phyloP scores from a whole-genome alignment of 768 basidiomycete species.

The Nevesoporus exiguus region DNA sequence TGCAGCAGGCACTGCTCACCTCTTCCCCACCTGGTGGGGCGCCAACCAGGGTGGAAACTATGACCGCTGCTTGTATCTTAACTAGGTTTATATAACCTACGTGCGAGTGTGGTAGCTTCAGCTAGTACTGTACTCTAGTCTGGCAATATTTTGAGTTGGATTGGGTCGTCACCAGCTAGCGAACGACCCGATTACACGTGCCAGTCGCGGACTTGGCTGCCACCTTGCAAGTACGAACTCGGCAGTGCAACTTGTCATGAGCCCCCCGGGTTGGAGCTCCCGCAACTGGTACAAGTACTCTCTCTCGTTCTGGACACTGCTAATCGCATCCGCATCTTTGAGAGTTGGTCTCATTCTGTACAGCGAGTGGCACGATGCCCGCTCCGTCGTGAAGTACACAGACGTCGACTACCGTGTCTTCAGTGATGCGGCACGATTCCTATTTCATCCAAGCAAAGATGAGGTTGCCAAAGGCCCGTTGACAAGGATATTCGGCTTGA shows the following conservation, averaged over 20 bases:
- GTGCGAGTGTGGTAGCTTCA: not conserved
- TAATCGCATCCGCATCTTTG: conserved; percentile 53
- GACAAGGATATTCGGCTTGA: conserved; percentile 34
- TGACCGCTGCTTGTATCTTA: not conserved
- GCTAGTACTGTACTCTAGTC: not conserved
- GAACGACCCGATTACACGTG: no score
- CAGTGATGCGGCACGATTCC: conserved; percentile 80
- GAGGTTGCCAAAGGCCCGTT: conserved; percentile 65
- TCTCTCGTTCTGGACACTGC: conserved; percentile 47
- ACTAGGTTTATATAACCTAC: not conserved
- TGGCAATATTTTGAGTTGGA: not conserved
- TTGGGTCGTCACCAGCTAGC: no score
- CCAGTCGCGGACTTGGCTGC: not conserved
- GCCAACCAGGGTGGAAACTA: not conserved
- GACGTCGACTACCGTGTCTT: conserved; percentile 97
- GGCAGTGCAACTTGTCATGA: not conserved
- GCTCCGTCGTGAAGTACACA: conserved; percentile 89
- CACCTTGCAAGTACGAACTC: not conserved
- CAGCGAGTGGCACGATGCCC: conserved; percentile 87
- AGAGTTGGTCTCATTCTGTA: conserved; percentile 74
- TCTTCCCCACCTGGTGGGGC: not conserved
- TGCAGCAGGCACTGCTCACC: not conserved
- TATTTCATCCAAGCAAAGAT: conserved; percentile 45
- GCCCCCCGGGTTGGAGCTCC: not conserved
- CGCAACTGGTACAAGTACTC: conserved; percentile 8